Evolutionary conservation across 257 asterid genomes (phyloP), one percentile per base, ranked within the genome.

Genomic region (Fraxinus cuspidata): DNA sequence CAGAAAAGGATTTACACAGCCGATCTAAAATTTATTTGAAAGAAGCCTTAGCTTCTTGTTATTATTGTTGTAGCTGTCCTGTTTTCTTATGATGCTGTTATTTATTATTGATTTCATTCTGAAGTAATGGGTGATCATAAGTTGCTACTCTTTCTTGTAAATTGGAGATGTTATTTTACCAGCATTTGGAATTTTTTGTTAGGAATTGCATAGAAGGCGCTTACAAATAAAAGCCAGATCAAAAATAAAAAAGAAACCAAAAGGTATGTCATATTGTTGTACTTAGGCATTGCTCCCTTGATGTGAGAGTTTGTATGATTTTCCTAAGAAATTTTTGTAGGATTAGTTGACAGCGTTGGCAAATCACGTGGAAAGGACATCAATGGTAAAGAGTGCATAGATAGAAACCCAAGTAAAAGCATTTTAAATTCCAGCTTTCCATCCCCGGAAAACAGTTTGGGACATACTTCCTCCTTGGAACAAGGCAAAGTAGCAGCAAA

Each of bases 131-230:
- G 19, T 23, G 13, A 13, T 19, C 19, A n/a, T 60, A 1, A 49
- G 28, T 40, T 71, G 27, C 40, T 18, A 77, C 29, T 72, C 38
- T 53, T 60, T 19, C 12, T n/a, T 25, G 35, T 23, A 0, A 18
- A 35, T 32, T 11, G 34, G 18, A 38, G 66, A 28, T 25, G 9
- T 27, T 70, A n/a, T 37, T 8, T 18, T 23, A 10, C 12, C 11
- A 11, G 69, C 69, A 11, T 67, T 71, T 75, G 63, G 40, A 23
- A 25, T 69, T 44, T 42, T 40, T 67, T 70, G 34, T 35, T 67
- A 94, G 98, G 98, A 94, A 87, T 77, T 94, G 86, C 98, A 89
- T 69, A 78, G 58, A 83, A 89, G 97, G 81, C 97, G 97, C 25
- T 87, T 94, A 60, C 92, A 89, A 74, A 86, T 92, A 74, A 92